Evolutionary conservation across 805 yeast genomes (phyloP), one percentile per base, ranked within the genome.

Genomic region (Saccharomycopsis sp.): DNA sequence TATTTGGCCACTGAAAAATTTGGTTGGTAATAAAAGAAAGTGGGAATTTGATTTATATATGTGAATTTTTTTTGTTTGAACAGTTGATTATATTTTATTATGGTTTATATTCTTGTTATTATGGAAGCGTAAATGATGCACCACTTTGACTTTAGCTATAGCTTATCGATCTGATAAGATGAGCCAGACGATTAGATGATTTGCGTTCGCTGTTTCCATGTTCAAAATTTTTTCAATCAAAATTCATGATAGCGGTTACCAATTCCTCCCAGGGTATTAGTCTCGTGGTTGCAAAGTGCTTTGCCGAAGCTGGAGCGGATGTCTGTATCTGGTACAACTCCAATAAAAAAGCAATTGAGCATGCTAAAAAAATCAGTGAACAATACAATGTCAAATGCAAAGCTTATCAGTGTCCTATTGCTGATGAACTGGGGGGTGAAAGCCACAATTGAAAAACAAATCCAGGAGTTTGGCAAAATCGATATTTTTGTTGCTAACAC

Each of bases 401-500:
- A 56, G 88, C 89, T 16, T 74, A 81, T 70, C 70, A 75, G 64
- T 77, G 79, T 56, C 68, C 72, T 40, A 69, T 81, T 44, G 63
- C 74, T 45, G 71, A 72, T 51, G 47, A 67, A n/a, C 38, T 70
- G 66, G 14, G 67, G 60, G 6, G 85, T 81, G 38, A 72, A 71
- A 50, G 53, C 50, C 14, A 68, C 74, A 13, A 65, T 81, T 40
- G 59, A 56, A 33, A 69, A 68, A 59, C 75, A 78, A 50, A 74
- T 68, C 50, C 52, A 62, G 48, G 93, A 85, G 56, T 85, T 86
- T 59, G 78, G 79, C 44, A 75, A 75, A 50, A 77, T 86, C 53
- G 95, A 86, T 61, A 66, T 85, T 24, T 81, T 84, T 56, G 90
- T 86, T 39, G 93, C 94, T 55, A 86, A 86, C 60, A 95, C 95